phyloP scores from a whole-genome alignment of 345 rosid genomes.

The Syzygium aromaticum region DNA sequence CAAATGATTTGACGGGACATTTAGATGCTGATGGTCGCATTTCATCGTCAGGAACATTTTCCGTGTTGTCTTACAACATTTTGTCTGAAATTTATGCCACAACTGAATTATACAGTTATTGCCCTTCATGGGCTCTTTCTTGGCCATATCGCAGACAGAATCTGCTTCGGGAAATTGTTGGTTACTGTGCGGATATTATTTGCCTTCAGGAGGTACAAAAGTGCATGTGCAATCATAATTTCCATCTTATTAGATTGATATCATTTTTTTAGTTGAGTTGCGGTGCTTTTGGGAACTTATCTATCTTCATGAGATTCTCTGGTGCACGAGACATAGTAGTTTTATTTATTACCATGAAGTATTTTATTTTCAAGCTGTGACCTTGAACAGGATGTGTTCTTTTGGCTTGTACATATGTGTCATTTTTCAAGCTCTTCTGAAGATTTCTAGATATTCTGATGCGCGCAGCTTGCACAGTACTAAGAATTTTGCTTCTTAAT shows the following conservation, averaged over 20 bases:
- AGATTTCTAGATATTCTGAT: not conserved
- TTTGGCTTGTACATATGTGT: not conserved
- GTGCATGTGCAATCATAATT: not conserved
- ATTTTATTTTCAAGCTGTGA: not conserved
- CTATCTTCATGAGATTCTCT: not conserved
- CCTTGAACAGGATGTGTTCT: not conserved
- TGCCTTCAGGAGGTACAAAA: conserved; percentile 62
- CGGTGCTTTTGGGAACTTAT: not conserved
- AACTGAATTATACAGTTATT: conserved; percentile 27
- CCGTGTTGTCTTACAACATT: conserved; percentile 47
- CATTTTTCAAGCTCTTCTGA: not conserved
- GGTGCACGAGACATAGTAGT: not conserved
- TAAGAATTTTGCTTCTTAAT: not conserved
- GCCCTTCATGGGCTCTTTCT: conserved; percentile 48
- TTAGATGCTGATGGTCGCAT: conserved; percentile 65
- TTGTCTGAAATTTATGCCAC: conserved; percentile 35
- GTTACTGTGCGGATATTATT: conserved; percentile 47
- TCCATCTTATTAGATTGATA: not conserved
- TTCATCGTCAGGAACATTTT: conserved; percentile 51
- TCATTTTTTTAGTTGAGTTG: not conserved
- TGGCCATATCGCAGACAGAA: conserved; percentile 51
- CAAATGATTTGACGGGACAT: conserved; percentile 52
- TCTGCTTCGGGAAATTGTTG: conserved; percentile 47
- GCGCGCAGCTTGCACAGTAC: not conserved
- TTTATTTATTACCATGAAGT: not conserved